Base-by-base conservation (phyloP, 2,329 filamentous ascomycete genomes). In the Colletotrichum chrysophilum region DNA sequence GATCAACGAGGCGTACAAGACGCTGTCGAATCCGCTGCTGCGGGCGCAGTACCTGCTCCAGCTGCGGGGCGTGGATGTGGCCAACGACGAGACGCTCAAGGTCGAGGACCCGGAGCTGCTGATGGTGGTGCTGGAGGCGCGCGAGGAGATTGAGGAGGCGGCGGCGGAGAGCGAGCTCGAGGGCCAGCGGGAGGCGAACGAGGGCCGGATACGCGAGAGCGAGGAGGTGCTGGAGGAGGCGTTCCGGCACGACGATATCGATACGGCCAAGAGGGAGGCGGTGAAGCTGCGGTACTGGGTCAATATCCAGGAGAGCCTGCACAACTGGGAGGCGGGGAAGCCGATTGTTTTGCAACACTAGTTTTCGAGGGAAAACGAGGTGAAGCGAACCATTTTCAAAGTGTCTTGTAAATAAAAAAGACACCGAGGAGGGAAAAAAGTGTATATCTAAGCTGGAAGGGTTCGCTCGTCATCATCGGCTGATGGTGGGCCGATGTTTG, bases 1-100 rank as follows among this genome's bases (percentile, higher is more conserved):
- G 30, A 96, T 98, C 84, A 98, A 98, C 88, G 93, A 96, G 78
- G 97, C 97, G 1, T 98, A 97, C 89, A 93, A 92, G 81, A 98
- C 96, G 4, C 90, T 99, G 1, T 87, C 91, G 66, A 91, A 93
- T 79, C 96, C 97, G 18, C 87, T 99, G 14, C 85, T 91, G 64
- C 92, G 97, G 28, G 96, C 96, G n/a, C 95, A 98, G 83, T 98
- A 98, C 83, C 87, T 98, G 7, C 90, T 98, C 5, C 86, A 93
- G 75, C 89, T 93, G 69, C 90, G 93, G 55, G 95, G 93, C 0
- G 90, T 96, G 24, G 95, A 98, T 81, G 92, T 97, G 0, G 93
- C 92, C 2, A 92, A 93, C 79, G 96, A 98, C 80, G 96, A 97
- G 85, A 90, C 90, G 4, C 91, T 93, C 7, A 92, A 93, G 80